Conservation (phyloP, 1,284 basidiomycete species). For the Phellopilus nigrolimitatus region DNA sequence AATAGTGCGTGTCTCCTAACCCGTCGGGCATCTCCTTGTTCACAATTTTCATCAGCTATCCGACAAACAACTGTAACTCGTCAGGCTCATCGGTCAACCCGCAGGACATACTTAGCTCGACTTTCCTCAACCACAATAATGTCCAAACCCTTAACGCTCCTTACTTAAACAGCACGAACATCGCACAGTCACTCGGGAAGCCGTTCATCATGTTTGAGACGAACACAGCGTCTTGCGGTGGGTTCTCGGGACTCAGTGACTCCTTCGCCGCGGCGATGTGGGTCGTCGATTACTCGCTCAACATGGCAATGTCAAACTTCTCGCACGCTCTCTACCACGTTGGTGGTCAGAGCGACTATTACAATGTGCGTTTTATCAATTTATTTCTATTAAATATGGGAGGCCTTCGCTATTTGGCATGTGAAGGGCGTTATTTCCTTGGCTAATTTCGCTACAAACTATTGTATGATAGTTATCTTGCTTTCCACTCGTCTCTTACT, state of each 20-base stretch:
- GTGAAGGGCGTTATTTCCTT: too few species aligned
- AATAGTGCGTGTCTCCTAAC: constrained; percentile 25
- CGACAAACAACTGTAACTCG: constrained; percentile 16
- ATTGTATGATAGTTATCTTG: too few species aligned
- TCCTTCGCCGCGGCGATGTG: constrained; percentile 70
- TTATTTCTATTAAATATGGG: neutral
- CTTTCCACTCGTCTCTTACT: too few species aligned
- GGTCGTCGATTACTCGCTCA: constrained; percentile 60
- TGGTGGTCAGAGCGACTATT: constrained; percentile 63
- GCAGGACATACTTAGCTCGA: neutral
- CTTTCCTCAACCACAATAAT: constrained; percentile 19
- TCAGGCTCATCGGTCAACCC: constrained; percentile 10
- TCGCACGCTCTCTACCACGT: constrained; percentile 55
- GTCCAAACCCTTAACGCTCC: constrained; percentile 4
- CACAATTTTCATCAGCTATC: constrained; percentile 9
- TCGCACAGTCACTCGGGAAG: constrained; percentile 29
- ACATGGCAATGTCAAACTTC: constrained; percentile 60
- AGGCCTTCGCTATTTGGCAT: too few species aligned
- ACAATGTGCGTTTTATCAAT: constrained; percentile 46
- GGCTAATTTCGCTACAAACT: too few species aligned
- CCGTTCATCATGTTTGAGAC: constrained; percentile 70
- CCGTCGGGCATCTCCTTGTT: neutral
- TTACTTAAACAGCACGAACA: constrained; percentile 18
- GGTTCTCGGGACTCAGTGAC: constrained; percentile 71
- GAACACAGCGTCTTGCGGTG: constrained; percentile 79